Evolutionary conservation across 768 basidiomycete genomes (phyloP).

Genomic region (Suillus cothurnatus): DNA sequence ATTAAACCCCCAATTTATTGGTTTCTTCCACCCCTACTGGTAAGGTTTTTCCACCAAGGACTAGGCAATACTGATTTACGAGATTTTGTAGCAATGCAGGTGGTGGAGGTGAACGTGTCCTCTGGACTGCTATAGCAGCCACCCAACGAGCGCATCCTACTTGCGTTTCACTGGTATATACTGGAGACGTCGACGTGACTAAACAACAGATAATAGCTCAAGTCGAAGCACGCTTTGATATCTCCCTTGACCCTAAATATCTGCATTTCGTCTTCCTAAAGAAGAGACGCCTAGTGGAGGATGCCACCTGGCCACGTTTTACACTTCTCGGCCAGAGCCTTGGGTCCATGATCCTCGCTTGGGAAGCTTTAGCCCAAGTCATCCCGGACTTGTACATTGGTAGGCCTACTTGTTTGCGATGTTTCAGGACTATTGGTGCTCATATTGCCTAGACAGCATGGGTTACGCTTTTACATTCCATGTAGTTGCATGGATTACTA

Average conservation of each 20-base stretch:
- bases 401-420: constrained; percentile 33
- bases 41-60: constrained; percentile 37
- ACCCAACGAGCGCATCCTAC: constrained; percentile 70
- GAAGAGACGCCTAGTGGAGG: constrained; percentile 74
- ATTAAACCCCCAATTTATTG: constrained; percentile 49
- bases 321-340: constrained; percentile 91
- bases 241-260: constrained; percentile 60
- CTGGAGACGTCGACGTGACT: constrained; percentile 79
- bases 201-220: constrained; percentile 82
- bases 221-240: constrained; percentile 86
- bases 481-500: constrained; percentile 58
- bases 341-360: constrained; percentile 82
- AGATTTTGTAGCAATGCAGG: constrained; percentile 79
- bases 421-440: constrained; percentile 13
- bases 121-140: constrained; percentile 87
- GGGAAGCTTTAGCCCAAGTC: constrained; percentile 77
- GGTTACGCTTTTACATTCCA: constrained; percentile 96
- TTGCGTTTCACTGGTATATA: constrained; percentile 81
- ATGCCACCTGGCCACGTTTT: constrained; percentile 83
- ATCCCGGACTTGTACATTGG: constrained; percentile 93
- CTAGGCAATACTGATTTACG: constrained; percentile 31
- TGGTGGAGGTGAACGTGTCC: constrained; percentile 93
- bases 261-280: constrained; percentile 84
- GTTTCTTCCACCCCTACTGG: constrained; percentile 98
- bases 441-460: constrained; percentile 77